A percentile compares a stretch with the other conserved stretches of the same genome.
Evolutionary conservation across 768 basidiomycete genomes (phyloP).

Genomic region (Lactarius evosmus): DNA sequence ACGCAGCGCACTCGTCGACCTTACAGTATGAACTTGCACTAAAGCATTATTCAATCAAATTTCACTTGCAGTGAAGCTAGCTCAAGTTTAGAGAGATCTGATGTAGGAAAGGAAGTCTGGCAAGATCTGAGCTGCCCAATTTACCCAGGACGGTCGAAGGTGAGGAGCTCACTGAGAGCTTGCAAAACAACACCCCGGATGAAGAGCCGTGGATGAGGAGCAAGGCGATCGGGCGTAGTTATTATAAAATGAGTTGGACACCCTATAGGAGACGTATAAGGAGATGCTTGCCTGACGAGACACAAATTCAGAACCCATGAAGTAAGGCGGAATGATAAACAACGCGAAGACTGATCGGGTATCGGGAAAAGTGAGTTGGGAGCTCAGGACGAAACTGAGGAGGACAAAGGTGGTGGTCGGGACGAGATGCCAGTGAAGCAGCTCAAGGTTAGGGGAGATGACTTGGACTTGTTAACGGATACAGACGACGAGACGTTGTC

Average conservation of each 20-base stretch:
- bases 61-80: no score
- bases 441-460: constrained; percentile 47
- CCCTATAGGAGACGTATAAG: constrained; percentile 83
- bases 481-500: constrained; percentile 37
- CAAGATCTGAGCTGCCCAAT: no score
- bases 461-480: constrained; percentile 50
- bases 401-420: constrained; percentile 58
- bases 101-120: no score
- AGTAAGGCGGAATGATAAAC: constrained; percentile 65
- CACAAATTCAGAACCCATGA: constrained; percentile 83
- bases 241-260: constrained; percentile 83
- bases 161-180: constrained; percentile 44
- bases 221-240: constrained; percentile 52
- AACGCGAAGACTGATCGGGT: constrained; percentile 80
- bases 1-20: no score
- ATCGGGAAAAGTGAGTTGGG: constrained; percentile 48
- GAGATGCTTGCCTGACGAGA: constrained; percentile 77
- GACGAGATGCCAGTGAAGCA: constrained; percentile 60
- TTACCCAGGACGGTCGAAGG: constrained; percentile 32
- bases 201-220: constrained; percentile 71
- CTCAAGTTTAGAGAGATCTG: no score
- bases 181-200: constrained; percentile 41
- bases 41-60: no score
- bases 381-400: constrained; percentile 38
- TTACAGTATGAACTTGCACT: no score